These are phyloP conservation scores for Termitomyces sp. DNA, from an alignment of 768 basidiomycete genomes.

Conservation along the genomic window DNA sequence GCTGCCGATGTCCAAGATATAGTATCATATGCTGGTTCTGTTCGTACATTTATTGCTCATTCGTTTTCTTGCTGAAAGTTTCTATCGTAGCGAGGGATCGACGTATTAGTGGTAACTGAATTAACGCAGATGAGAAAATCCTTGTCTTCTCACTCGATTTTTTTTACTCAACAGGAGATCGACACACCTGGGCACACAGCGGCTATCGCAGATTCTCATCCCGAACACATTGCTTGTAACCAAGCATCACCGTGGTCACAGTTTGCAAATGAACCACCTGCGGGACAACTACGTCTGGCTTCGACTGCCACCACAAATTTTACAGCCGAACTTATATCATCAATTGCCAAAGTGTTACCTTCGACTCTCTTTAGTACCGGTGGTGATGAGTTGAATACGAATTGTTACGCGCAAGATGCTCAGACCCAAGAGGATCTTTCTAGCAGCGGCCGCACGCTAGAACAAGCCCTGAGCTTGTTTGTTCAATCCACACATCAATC, in stretches of 20 bases:
- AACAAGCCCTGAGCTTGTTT: slow-evolving; percentile 59
- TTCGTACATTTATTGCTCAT: slow-evolving; percentile 26
- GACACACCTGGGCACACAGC: slow-evolving; percentile 84
- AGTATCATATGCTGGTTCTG: slow-evolving; percentile 58
- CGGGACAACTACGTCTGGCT: slow-evolving; percentile 77
- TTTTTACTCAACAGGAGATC: slow-evolving; percentile 49
- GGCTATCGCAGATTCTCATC: slow-evolving; percentile 55
- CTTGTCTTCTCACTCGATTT: slow-evolving; percentile 25
- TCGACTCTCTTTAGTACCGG: slow-evolving; percentile 72
- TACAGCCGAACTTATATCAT: slow-evolving; percentile 43
- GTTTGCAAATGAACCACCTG: slow-evolving; percentile 72
- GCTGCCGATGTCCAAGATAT: slow-evolving; percentile 36
- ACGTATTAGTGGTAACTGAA: slow-evolving; percentile 48
- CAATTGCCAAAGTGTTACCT: slow-evolving; percentile 46
- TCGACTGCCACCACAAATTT: slow-evolving; percentile 56
- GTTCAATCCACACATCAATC: slow-evolving; percentile 50
- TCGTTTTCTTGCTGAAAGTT: slow-evolving; percentile 7
- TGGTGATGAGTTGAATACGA: slow-evolving; percentile 73
- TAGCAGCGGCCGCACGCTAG: slow-evolving; percentile 45
- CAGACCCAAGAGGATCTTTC: slow-evolving; percentile 51
- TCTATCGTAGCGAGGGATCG: slow-evolving; percentile 54
- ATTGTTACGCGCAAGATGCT: slow-evolving; percentile 60
- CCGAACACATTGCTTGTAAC: slow-evolving; percentile 69
- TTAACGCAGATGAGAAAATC: slow-evolving; percentile 5
- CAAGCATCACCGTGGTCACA: slow-evolving; percentile 48